phyloP scores from a whole-genome alignment of 2,329 filamentous ascomycete species.

The Domatiomyces catenatus region DNA sequence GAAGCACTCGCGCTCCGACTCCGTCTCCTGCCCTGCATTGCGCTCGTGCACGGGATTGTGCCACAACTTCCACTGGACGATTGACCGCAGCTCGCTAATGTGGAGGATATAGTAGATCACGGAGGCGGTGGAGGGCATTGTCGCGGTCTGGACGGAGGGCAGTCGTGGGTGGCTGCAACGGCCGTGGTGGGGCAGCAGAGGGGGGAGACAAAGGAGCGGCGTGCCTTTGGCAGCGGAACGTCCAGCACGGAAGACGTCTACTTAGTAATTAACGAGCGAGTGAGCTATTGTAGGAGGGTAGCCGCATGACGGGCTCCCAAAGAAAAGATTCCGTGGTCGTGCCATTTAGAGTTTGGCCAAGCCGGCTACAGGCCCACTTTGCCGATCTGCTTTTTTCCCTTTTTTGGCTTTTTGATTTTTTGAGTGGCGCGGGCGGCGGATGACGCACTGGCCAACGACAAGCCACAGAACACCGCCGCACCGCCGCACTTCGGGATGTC shows the following conservation, averaged over 20 bases:
- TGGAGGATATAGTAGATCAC: conserved; percentile 60
- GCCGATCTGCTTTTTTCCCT: neutral
- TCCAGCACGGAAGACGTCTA: neutral
- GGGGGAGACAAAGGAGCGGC: neutral
- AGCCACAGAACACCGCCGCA: neutral
- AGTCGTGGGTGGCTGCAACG: neutral
- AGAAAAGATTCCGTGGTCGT: neutral
- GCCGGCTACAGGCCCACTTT: neutral
- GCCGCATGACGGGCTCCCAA: neutral
- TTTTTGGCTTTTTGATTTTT: neutral
- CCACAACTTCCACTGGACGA: conserved; percentile 95
- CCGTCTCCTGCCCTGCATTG: conserved; percentile 57
- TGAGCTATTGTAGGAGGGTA: too few relatives aligned
- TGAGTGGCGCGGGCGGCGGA: neutral
- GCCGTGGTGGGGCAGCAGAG: neutral
- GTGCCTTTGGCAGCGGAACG: neutral
- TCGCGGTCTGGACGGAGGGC: conserved; percentile 13
- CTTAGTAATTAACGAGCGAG: neutral
- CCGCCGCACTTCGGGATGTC: neutral
- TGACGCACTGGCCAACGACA: neutral
- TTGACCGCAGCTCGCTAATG: conserved; percentile 60
- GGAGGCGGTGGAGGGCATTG: conserved; percentile 31
- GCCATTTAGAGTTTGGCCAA: neutral
- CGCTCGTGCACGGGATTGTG: conserved; percentile 85
- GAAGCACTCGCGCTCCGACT: conserved; percentile 68